Base-by-base conservation (phyloP, 768 basidiomycete species). In the Termitomyces sp. region DNA sequence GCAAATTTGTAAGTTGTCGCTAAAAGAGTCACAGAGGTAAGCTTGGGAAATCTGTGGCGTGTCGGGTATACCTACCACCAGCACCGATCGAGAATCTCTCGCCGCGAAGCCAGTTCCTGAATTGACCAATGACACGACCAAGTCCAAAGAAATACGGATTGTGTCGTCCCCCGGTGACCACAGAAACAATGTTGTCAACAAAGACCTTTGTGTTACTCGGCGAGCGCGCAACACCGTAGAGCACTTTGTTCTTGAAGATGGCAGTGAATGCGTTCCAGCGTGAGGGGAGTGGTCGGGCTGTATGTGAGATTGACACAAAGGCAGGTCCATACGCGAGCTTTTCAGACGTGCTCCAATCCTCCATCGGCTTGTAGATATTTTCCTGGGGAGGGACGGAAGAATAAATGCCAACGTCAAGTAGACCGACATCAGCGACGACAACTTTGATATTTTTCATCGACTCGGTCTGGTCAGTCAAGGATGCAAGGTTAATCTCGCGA, bases 1-100 rank as follows among this genome's bases (percentile, higher is more conserved):
- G 88, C 89, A 24, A 86, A 49, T 52, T 77, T 76, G 63, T 92
- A 92, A 6, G 89, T 90, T 35, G 74, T 72, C 5, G 89, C 91
- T 90, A 63, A n/a, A 47, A 41, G 55, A 11, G 36, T 18, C 55
- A 43, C 14, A 60, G 52, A 63, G 20, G 11, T 68, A 56, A 44
- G 28, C 33, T 26, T 49, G 49, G 35, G 46, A 32, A 20, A 41
- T 18, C 30, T 26, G 40, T 26, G 33, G 32, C 48, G 16, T 54
- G 22, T 26, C 14, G 24, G 33, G 0, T 22, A 71, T 20, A 71
- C 81, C 64, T 65, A 92, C 90, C 89, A 70, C 91, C 92, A 52
- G 92, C 86, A 57, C 92, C 92, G 55, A 93, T 72, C 20, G 84
- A 80, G 65, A 90, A 82, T 38, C 88, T 71, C 54, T 89, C 82